These are phyloP conservation scores for Acephala macrosclerotiorum DNA, from an alignment of 2,329 filamentous ascomycete genomes.

Conservation along the genomic window DNA sequence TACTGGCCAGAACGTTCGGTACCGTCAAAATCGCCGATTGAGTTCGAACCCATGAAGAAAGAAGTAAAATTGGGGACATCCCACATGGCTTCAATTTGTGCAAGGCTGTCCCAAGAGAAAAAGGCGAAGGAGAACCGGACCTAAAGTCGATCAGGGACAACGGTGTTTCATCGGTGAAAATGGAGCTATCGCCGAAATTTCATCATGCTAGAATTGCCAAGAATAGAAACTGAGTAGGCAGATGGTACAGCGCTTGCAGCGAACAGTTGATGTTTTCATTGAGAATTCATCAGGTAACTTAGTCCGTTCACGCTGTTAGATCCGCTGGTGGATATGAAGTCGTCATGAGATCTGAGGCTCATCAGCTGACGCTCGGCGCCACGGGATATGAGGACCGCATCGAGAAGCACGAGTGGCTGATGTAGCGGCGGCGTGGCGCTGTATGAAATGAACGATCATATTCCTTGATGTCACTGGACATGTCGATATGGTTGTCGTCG, in stretches of 20 bases:
- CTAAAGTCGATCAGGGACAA: conserved; percentile 10
- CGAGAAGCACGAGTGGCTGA: not conserved
- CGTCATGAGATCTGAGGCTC: not conserved
- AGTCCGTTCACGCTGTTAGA: not conserved
- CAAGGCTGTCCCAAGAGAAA: not conserved
- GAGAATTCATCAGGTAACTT: not conserved
- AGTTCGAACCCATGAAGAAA: not conserved
- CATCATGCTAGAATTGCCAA: conserved; percentile 6
- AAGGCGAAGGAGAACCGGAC: not conserved
- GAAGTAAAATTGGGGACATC: conserved; percentile 1
- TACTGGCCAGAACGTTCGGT: not conserved
- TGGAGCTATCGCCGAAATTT: conserved; percentile 2
- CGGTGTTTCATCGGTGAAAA: not conserved
- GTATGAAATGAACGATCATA: not conserved
- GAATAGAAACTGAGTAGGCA: not conserved
- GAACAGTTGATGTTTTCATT: not conserved
- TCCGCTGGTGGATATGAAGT: not conserved
- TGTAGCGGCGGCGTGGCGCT: not conserved
- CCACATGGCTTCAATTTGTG: not conserved
- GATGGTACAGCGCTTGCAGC: too few species aligned
- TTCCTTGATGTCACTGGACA: conserved; percentile 4
- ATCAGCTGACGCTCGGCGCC: not conserved
- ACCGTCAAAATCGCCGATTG: not conserved
- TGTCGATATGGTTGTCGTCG: not conserved
- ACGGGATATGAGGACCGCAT: conserved; percentile 1